Evolutionary conservation across 768 basidiomycete genomes (phyloP).

Genomic region (Psilocybe cyanescens): DNA sequence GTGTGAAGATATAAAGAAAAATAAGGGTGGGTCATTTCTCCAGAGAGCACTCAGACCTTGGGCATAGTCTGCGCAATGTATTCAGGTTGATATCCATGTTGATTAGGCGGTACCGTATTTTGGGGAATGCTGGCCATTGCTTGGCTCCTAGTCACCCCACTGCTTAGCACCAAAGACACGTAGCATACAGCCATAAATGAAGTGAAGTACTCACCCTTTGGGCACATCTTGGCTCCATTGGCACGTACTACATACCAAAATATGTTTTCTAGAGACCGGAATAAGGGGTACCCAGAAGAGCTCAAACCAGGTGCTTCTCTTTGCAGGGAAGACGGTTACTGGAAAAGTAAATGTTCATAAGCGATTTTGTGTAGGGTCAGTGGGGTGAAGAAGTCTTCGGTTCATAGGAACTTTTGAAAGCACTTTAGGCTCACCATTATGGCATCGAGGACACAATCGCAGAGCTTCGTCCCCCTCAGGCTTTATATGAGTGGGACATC

Average conservation of each 20-base stretch:
- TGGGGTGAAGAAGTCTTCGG: neutral
- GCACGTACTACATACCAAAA: conserved; percentile 78
- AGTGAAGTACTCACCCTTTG: conserved; percentile 41
- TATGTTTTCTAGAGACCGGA: conserved; percentile 60
- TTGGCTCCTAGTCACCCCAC: neutral
- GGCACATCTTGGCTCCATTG: conserved; percentile 55
- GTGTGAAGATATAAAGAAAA: no score
- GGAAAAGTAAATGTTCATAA: conserved; percentile 4
- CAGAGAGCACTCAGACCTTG: neutral
- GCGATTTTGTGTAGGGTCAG: neutral
- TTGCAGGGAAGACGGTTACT: conserved; percentile 67
- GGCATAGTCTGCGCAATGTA: conserved; percentile 31
- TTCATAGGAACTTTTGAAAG: neutral
- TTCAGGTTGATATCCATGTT: conserved; percentile 43
- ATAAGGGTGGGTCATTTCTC: no score
- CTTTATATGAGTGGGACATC: conserved; percentile 64
- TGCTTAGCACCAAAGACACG: neutral
- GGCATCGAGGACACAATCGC: conserved; percentile 70
- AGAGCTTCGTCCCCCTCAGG: conserved; percentile 55
- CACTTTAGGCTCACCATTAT: conserved; percentile 56
- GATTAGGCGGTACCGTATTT: conserved; percentile 32
- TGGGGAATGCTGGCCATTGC: conserved; percentile 20
- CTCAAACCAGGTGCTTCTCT: conserved; percentile 75
- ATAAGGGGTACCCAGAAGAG: conserved; percentile 75
- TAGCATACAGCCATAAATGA: neutral